Evolutionary conservation across 768 basidiomycete species (phyloP), one percentile per base, ranked within the genome.

Genomic region (Coprinellus aureogranulatus): DNA sequence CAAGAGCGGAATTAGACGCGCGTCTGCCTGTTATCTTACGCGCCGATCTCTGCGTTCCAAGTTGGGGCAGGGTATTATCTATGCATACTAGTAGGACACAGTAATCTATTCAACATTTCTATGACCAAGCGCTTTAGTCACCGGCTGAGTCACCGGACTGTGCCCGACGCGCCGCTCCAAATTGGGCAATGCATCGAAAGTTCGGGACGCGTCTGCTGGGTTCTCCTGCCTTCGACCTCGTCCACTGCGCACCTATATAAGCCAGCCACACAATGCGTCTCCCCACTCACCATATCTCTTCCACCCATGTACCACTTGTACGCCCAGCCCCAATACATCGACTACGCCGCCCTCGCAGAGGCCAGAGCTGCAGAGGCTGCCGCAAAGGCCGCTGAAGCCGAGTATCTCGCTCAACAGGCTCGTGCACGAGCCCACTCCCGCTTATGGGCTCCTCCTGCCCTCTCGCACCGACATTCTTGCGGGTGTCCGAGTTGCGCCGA

Each of bases 361-460:
- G 71, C 70, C 20, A 67, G 69, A 57, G 68, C 72, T 47, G 74
- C 76, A 5, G 73, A 76, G 60, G 68, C 68, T 14, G 49, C 25
- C 25, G 72, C 71, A n/a, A 68, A 68, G 55, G 68, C 72, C 46
- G 74, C 75, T 2, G 72, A 76, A 61, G 68, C 68, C 18, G 71
- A 75, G 41, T 75, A 73, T 39, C 64, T 77, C 34, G 70, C 71
- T 39, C 70, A 67, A 4, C 65, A 75, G 48, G 76, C 34, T 34
- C 34, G 34, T 34, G 34, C 34, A 14, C 34, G 34, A 34, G 34
- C 34, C 14, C 34, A 34, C 8, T 6, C 34, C 14, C 8, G 8
- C 34, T 14, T 6, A 6, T 34, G 8, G 34, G 14, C 34, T 34
- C 41, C 16, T 3, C 25, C 34, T 25, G 26, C 48, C 3, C 30